Evolutionary conservation across 805 yeast genomes (phyloP), one percentile per base, ranked within the genome.

Genomic region (Cyberlindnera veronae): DNA sequence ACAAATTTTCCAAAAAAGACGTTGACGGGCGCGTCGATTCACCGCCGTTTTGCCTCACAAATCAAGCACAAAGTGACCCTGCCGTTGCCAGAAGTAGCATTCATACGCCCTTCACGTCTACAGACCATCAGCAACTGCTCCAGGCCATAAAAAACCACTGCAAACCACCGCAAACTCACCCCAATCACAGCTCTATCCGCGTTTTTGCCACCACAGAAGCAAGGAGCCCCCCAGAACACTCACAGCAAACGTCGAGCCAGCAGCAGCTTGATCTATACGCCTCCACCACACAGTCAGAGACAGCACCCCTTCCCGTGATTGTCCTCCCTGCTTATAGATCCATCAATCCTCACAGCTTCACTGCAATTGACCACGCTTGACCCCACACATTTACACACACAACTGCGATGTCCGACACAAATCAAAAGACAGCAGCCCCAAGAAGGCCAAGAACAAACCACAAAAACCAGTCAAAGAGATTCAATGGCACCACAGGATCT

Each of bases 381-480:
- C 29, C 34, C 39, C 29, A 27, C 16, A 17, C 33, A 32, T 28
- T 24, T 19, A 34, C 26, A 33, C 20, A 41, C 30, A 29, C 36
- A 34, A 38, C 33, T 36, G 45, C 44, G 42, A 47, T 54, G 36
- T 50, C 50, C 17, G 39, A 53, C 7, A 32, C 50, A 33, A 16
- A n/a, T n/a, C n/a, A 48, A 33, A 46, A 39, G 34, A 22, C 48
- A 32, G 51, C 43, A 31, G 30, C 39, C 31, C 5, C 31, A 12
- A 56, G 56, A 49, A 56, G 54, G 51, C 51, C 57, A 41, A 56
- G 55, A 48, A 60, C 61, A 27, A 53, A 52, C 22, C 66, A 63
- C 57, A 75, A 70, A 65, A 72, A 64, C 53, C 69, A 69, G 48
- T 68, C 69, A 49, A 74, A 69, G 60, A 68, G 67, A 61, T 57